Conservation (phyloP, 495 filamentous ascomycete species). For the Aspergillus coremiiformis region DNA sequence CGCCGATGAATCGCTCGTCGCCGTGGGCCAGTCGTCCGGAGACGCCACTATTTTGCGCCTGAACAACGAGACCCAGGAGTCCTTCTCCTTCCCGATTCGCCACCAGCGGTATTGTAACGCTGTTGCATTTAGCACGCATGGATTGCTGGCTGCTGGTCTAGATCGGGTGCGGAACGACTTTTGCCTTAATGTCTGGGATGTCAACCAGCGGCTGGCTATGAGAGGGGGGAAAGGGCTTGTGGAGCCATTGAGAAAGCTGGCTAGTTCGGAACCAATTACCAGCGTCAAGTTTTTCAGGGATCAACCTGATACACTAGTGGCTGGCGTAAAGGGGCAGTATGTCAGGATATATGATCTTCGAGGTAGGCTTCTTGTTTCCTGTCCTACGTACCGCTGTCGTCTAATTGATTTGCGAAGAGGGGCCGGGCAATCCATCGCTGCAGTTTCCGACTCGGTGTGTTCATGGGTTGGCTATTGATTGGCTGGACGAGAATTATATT, state of each 20-base stretch:
- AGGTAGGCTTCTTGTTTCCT: conserved; percentile 45
- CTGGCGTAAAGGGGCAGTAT: conserved; percentile 77
- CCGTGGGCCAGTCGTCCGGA: conserved; percentile 77
- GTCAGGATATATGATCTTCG: conserved; percentile 85
- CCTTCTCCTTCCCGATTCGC: conserved; percentile 68
- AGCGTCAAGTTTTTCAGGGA: conserved; percentile 87
- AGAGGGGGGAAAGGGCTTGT: conserved; percentile 34
- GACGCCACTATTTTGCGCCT: conserved; percentile 76
- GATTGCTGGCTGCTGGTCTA: conserved; percentile 76
- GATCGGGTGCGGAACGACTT: conserved; percentile 89
- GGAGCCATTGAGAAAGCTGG: conserved; percentile 65
- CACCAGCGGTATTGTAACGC: conserved; percentile 85
- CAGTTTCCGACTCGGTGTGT: conserved; percentile 75
- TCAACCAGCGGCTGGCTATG: conserved; percentile 55
- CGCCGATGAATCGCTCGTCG: conserved; percentile 65
- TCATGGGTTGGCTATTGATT: conserved; percentile 86
- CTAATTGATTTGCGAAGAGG: conserved; percentile 27
- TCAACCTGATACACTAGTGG: conserved; percentile 73
- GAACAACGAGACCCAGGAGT: conserved; percentile 55
- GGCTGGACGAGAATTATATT: conserved; percentile 87
- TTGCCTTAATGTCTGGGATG: conserved; percentile 90
- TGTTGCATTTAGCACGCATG: conserved; percentile 75
- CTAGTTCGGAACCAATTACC: conserved; percentile 77
- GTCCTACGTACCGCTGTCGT: conserved; percentile 6
- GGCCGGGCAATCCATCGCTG: conserved; percentile 46